Evolutionary conservation across 495 filamentous ascomycete species (phyloP).

Genomic region (Penicillium maclennaniae): DNA sequence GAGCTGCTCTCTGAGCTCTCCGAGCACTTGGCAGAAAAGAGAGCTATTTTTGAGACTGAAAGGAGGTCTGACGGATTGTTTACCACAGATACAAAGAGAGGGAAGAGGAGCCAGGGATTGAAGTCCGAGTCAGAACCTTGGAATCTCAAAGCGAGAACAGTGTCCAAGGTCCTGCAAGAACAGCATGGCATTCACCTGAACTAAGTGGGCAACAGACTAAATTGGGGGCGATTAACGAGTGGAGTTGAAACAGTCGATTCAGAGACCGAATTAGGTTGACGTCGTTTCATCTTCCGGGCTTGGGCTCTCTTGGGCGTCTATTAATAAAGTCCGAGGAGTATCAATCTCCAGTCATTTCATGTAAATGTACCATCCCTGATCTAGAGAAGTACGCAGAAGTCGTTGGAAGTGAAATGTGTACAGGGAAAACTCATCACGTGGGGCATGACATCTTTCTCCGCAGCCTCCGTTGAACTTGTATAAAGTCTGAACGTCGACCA

Average conservation of each 20-base stretch:
- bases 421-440: slow-evolving; percentile 12
- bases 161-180: not conserved
- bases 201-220: slow-evolving; percentile 15
- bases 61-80: slow-evolving; percentile 1
- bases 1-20: not conserved
- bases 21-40: not conserved
- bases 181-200: slow-evolving; percentile 9
- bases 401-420: not conserved
- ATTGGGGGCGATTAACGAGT: slow-evolving; percentile 21
- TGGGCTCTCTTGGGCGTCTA: not conserved
- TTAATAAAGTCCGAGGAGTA: not conserved
- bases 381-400: not conserved
- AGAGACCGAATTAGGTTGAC: slow-evolving; percentile 13
- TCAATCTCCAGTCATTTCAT: not conserved
- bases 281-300: slow-evolving; percentile 10
- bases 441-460: slow-evolving; percentile 19
- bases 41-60: not conserved
- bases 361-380: not conserved
- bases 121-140: not conserved
- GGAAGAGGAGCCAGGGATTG: not conserved
- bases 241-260: slow-evolving; percentile 11
- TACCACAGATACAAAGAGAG: slow-evolving; percentile 11
- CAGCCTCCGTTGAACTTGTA: slow-evolving; percentile 5
- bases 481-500: not conserved
- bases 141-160: not conserved